Evolutionary conservation across 2,329 filamentous ascomycete species (phyloP), one percentile per base, ranked within the genome.

Genomic region (Trichoderma sp.): DNA sequence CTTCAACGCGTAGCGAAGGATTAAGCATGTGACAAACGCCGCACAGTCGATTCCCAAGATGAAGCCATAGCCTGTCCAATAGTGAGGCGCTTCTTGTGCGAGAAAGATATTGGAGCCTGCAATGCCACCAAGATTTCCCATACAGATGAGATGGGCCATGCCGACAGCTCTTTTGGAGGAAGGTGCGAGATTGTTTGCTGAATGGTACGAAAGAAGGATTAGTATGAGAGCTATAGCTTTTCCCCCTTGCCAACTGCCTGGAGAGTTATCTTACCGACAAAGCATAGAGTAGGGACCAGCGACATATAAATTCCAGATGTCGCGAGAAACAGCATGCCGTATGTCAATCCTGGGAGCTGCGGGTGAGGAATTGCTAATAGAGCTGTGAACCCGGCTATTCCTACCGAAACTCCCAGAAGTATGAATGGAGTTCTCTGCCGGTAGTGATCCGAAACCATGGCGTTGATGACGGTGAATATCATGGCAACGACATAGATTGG

Each of bases 401-500:
- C 64, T 8, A 67, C 43, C 3, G 51, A 39, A 11, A 56, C 12
- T 36, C 30, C 47, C 0, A 67, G 7, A 14, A 67, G 43, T 26
- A 67, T 67, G 32, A 67, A 67, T 12, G 64, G 64, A 36, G 64
- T 56, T 57, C 64, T 53, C 30, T 53, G 43, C 11, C 32, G 43
- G 47, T 67, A 67, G 47, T 39, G 30, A 57, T 67, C 64, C 28
- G 64, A 67, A 18, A 34, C 12, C 30, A 56, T 36, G 26, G 64
- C 64, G 18, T 53, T 56, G 14, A 28, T 21, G 34, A 67, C 28
- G 12, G 64, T 67, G n/a, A 53, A 53, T 36, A 57, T 57, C 47
- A 67, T 57, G 11, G 64, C 64, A 36, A 57, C 64, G 15, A 67
- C 64, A n/a, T 67, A 67, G 15, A 67, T 57, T 15, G 64, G 64